Percentiles rank a stretch among this genome's conserved stretches.
Conservation (phyloP, 371 early-diverging fungal species). For the Mortierella sp. region DNA sequence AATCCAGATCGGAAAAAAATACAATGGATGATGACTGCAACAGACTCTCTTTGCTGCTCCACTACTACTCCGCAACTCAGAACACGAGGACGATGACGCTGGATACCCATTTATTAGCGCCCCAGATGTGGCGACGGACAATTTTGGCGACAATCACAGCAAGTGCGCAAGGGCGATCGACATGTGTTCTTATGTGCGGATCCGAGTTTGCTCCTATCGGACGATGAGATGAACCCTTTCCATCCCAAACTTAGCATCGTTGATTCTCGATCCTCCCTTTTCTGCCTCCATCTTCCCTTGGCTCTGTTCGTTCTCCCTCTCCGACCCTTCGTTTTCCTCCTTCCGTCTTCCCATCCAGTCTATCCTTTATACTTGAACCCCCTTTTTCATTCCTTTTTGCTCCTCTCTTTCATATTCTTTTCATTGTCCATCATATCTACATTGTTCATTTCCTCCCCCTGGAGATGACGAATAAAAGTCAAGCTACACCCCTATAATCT, state of each 20-base stretch:
- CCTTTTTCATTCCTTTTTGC: background rate
- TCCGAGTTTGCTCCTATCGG: slow-evolving; percentile 16
- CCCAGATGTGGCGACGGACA: too few species aligned
- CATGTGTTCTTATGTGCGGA: background rate
- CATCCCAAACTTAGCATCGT: slow-evolving; percentile 16
- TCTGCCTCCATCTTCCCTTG: background rate
- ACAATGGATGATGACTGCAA: background rate
- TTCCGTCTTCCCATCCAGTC: background rate
- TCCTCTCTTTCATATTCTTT: background rate
- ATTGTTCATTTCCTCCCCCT: background rate
- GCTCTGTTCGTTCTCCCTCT: background rate
- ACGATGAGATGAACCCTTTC: slow-evolving; percentile 7
- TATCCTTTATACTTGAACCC: background rate
- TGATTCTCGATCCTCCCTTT: slow-evolving; percentile 37
- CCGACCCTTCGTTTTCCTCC: slow-evolving; percentile 1
- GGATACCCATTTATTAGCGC: background rate
- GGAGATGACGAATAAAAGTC: background rate
- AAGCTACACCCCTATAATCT: background rate
- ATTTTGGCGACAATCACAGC: too few species aligned
- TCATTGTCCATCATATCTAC: background rate
- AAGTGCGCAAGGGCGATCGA: too few species aligned
- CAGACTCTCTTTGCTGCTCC: too few species aligned
- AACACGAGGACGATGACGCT: background rate
- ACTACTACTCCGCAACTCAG: too few species aligned
- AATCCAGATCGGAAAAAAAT: background rate